These are phyloP conservation scores for Tubosaeta sp. DNA, from an alignment of 768 basidiomycete genomes.

Conservation along the genomic window DNA sequence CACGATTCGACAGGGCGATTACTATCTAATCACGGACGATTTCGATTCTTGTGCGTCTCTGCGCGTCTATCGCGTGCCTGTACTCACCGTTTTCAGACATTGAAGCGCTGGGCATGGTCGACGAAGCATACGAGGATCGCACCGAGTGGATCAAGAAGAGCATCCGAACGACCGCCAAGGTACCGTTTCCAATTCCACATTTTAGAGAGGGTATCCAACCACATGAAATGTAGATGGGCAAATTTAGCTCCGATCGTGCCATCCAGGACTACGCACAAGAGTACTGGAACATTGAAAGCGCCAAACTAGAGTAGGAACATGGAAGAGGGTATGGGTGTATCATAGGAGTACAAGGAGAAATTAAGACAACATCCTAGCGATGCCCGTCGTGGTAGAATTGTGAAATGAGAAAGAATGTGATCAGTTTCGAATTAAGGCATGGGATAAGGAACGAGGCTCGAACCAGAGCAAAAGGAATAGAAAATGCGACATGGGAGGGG, in stretches of 20 bases:
- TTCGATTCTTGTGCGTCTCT: slow-evolving; percentile 80
- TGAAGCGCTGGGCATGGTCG: slow-evolving; percentile 79
- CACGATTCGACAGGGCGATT: slow-evolving; percentile 71
- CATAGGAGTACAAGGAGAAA: slow-evolving; percentile 8
- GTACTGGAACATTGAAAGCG: slow-evolving; percentile 73
- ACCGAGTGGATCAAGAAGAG: slow-evolving; percentile 91
- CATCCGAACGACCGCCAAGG: slow-evolving; percentile 78
- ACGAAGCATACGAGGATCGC: slow-evolving; percentile 80
- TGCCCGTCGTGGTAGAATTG: slow-evolving; percentile 9
- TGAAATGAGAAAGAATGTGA: slow-evolving; percentile 11
- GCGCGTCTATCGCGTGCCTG: background rate
- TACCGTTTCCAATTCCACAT: slow-evolving; percentile 59
- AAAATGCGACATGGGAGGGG: slow-evolving; percentile 1
- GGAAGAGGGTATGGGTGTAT: slow-evolving; percentile 2
- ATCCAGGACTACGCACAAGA: slow-evolving; percentile 91
- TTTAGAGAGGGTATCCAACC: slow-evolving; percentile 37
- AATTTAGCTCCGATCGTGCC: slow-evolving; percentile 92
- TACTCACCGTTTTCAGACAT: slow-evolving; percentile 49
- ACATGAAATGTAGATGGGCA: slow-evolving; percentile 69
- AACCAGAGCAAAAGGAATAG: background rate
- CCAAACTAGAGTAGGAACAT: slow-evolving; percentile 25
- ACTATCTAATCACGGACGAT: slow-evolving; percentile 85
- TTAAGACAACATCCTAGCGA: slow-evolving; percentile 12
- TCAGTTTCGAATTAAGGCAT: background rate
- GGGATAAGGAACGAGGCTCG: slow-evolving; percentile 4